Evolutionary conservation across 345 rosid genomes (phyloP).

Genomic region (Cardamine chenopodiifolia): DNA sequence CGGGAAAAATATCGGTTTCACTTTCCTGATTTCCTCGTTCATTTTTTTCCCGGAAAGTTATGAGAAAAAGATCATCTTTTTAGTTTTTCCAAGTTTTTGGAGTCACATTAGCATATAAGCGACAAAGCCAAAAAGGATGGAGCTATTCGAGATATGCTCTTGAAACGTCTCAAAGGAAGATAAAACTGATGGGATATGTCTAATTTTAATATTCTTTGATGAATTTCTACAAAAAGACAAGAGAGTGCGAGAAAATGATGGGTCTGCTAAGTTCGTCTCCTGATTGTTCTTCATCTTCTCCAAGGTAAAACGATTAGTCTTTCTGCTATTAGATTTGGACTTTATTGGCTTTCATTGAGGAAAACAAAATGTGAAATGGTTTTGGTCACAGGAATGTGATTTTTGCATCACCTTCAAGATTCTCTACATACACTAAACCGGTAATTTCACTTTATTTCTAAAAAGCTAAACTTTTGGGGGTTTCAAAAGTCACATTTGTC

Average conservation of each 20-base stretch:
- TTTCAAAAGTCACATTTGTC: conserved; percentile 24
- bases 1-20: conserved; percentile 42
- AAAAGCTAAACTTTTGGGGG: conserved; percentile 16
- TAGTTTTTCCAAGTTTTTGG: background rate
- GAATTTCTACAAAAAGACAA: conserved; percentile 25
- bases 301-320: conserved; percentile 17
- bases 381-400: conserved; percentile 31
- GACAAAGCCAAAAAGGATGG: conserved; percentile 37
- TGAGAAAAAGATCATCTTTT: background rate
- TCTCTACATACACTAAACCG: conserved; percentile 35
- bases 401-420: conserved; percentile 37
- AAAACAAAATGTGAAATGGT: background rate
- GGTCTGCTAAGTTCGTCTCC: conserved; percentile 22
- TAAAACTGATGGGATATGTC: conserved; percentile 21
- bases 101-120: conserved; percentile 25
- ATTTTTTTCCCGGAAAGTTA: conserved; percentile 27
- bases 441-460: background rate
- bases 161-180: conserved; percentile 33
- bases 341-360: background rate
- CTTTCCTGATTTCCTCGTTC: conserved; percentile 27
- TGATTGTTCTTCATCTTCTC: conserved; percentile 39
- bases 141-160: conserved; percentile 41
- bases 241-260: conserved; percentile 40
- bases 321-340: conserved; percentile 6
- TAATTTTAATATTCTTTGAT: conserved; percentile 21